phyloP scores from a whole-genome alignment of 805 yeast species.

The Huiozyma sinensis region DNA sequence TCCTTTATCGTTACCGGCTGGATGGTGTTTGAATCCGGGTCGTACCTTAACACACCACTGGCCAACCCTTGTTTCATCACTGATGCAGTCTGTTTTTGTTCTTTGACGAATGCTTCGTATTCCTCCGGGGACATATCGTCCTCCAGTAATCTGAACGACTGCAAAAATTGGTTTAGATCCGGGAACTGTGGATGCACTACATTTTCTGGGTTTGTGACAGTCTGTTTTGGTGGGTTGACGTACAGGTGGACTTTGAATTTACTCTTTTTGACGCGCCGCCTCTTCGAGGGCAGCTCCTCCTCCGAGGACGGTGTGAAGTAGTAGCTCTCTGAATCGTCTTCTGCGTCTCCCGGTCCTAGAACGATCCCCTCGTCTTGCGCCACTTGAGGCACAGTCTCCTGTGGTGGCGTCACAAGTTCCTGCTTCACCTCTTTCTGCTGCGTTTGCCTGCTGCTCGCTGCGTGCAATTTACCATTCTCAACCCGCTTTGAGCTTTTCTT shows the following conservation, averaged over 20 bases:
- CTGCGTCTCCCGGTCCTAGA: neutral
- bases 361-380: neutral
- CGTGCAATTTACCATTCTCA: neutral
- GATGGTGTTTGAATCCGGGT: slow-evolving; percentile 29
- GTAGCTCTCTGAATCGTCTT: slow-evolving; percentile 9
- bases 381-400: neutral
- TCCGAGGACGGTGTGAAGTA: slow-evolving; percentile 26
- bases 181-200: slow-evolving; percentile 35
- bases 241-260: slow-evolving; percentile 26
- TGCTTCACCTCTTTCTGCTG: neutral
- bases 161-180: slow-evolving; percentile 35
- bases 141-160: slow-evolving; percentile 48
- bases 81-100: slow-evolving; percentile 37
- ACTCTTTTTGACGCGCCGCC: slow-evolving; percentile 8
- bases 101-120: slow-evolving; percentile 43
- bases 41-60: slow-evolving; percentile 35
- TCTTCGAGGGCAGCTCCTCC: slow-evolving; percentile 14
- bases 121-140: slow-evolving; percentile 56
- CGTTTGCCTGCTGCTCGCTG: neutral
- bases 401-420: neutral
- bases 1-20: slow-evolving; percentile 37
- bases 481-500: neutral
- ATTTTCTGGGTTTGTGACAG: slow-evolving; percentile 53
- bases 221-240: slow-evolving; percentile 34
- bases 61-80: slow-evolving; percentile 39